Conservation (phyloP, 768 basidiomycete species). For the Serendipita vermifera region DNA sequence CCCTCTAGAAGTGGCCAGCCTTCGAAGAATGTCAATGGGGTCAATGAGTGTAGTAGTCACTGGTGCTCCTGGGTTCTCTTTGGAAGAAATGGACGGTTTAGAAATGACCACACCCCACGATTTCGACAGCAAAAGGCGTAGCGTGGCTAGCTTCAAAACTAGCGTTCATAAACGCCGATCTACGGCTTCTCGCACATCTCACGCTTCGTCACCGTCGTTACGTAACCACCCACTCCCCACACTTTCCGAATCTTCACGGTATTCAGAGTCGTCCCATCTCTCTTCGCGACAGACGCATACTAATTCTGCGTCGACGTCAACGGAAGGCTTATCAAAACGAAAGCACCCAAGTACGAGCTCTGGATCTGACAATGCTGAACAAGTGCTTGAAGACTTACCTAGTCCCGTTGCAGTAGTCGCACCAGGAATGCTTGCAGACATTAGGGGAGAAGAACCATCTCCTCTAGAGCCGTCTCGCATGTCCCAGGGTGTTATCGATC, state of each 20-base stretch:
- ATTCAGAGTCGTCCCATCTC: slow-evolving; percentile 1
- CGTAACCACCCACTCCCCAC: slow-evolving; percentile 2
- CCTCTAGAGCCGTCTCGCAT: not conserved
- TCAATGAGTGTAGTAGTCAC: not conserved
- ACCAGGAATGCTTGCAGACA: not conserved
- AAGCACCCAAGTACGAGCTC: not conserved
- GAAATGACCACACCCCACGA: slow-evolving; percentile 6
- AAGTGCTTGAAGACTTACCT: not conserved
- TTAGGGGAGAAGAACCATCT: not conserved
- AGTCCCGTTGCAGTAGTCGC: not conserved
- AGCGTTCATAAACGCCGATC: slow-evolving; percentile 6
- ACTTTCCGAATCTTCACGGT: not conserved
- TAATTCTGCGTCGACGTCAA: not conserved
- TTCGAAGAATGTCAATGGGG: not conserved
- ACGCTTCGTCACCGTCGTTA: not conserved
- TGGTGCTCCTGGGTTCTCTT: not conserved
- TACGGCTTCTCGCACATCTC: slow-evolving; percentile 3
- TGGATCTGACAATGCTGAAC: not conserved
- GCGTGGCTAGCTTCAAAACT: not conserved
- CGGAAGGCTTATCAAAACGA: not conserved
- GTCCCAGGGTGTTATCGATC: not conserved
- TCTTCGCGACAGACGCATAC: not conserved
- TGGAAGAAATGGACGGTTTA: slow-evolving; percentile 7
- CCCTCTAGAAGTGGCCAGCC: not conserved
- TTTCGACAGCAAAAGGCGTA: not conserved